These are phyloP conservation scores for Phragmites australis DNA, from an alignment of 176 grass and related monocot genomes.

Conservation along the genomic window DNA sequence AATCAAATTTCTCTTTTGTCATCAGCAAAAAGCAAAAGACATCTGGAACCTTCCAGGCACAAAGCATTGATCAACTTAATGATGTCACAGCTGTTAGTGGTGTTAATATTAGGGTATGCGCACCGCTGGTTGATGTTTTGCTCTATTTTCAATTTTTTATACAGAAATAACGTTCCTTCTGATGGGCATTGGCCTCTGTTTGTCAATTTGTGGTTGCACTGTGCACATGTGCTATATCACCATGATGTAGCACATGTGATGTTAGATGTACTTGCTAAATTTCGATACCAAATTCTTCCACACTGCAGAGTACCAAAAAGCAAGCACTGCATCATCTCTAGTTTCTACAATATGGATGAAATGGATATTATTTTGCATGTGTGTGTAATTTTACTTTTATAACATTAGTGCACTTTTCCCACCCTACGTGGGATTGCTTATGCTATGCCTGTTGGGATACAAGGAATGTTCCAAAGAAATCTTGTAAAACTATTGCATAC, in stretches of 20 bases:
- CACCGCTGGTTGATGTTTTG: constrained; percentile 28
- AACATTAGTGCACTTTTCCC: not conserved
- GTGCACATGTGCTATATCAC: not conserved
- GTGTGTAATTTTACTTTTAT: not conserved
- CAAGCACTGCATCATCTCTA: not conserved
- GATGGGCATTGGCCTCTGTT: not conserved
- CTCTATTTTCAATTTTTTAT: not conserved
- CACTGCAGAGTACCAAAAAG: not conserved
- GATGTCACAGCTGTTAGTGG: constrained; percentile 99
- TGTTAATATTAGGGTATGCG: constrained; percentile 86
- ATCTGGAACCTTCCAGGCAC: constrained; percentile 75
- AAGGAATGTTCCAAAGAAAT: not conserved
- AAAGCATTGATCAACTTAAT: constrained; percentile 98
- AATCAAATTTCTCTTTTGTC: constrained; percentile 42
- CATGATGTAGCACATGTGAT: not conserved
- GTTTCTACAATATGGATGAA: not conserved
- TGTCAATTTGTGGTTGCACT: not conserved
- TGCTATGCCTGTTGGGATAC: not conserved
- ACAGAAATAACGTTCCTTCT: not conserved
- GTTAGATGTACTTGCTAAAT: not conserved
- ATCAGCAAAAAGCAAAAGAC: constrained; percentile 94
- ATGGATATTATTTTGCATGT: not conserved
- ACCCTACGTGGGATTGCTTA: not conserved
- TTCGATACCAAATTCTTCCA: not conserved
- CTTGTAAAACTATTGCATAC: not conserved